Conservation (phyloP, 176 grass and related monocot genomes). For the Canna indica region DNA sequence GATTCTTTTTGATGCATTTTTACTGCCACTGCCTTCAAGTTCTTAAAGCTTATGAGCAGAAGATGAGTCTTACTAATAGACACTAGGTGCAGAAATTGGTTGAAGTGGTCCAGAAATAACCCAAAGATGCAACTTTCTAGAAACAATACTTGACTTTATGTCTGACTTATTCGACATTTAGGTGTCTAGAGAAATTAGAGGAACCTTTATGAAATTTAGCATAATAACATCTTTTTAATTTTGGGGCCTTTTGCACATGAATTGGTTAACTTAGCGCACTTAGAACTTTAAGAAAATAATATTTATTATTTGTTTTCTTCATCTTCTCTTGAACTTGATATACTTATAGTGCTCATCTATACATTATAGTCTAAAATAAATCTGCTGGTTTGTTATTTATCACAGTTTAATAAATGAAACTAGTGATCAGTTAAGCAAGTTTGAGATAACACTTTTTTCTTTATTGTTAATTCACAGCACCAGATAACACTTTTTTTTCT, state of each 20-base stretch:
- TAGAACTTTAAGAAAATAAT: not conserved
- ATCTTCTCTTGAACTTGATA: not conserved
- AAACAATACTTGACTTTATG: not conserved
- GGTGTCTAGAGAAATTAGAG: not conserved
- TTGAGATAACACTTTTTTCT: not conserved
- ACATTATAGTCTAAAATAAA: not conserved
- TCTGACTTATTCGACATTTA: not conserved
- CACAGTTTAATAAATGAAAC: not conserved
- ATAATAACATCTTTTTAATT: not conserved
- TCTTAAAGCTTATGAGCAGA: not conserved
- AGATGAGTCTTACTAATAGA: not conserved
- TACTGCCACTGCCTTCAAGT: not conserved
- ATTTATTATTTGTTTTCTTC: not conserved
- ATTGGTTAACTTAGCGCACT: not conserved
- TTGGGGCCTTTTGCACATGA: not conserved
- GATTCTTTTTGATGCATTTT: not conserved
- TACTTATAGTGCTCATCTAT: not conserved
- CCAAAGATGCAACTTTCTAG: not conserved
- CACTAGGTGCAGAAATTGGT: not conserved
- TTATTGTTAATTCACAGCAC: conserved; percentile 30
- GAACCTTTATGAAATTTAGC: not conserved
- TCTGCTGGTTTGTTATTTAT: not conserved
- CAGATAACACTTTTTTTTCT: not conserved
- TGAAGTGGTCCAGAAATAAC: not conserved
- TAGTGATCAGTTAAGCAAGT: not conserved